These are phyloP conservation scores for Kuraishia floccosa DNA, from an alignment of 805 yeast species.

Conservation along the genomic window DNA sequence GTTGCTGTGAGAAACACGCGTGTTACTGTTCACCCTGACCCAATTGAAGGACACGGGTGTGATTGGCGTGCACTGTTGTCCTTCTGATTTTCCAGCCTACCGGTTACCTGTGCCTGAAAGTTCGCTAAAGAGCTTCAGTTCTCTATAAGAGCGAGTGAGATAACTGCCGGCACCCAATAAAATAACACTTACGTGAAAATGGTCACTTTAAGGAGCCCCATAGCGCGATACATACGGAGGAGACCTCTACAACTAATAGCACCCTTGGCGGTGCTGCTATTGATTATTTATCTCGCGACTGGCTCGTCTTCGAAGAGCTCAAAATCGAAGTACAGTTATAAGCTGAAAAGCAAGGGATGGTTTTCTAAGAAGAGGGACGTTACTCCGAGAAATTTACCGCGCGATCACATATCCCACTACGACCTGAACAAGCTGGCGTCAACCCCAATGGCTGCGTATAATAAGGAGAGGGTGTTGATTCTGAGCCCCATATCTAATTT, in stretches of 20 bases:
- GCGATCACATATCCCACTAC: constrained; percentile 71
- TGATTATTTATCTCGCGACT: constrained; percentile 29
- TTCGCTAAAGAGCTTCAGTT: no score
- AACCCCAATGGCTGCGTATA: constrained; percentile 58
- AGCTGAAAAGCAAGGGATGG: constrained; percentile 31
- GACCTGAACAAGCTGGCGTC: constrained; percentile 73
- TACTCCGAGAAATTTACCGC: constrained; percentile 51
- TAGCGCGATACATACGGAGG: constrained; percentile 46
- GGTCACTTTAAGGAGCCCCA: constrained; percentile 1
- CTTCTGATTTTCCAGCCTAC: no score
- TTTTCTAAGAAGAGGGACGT: constrained; percentile 40
- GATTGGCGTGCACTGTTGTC: no score
- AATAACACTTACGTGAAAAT: no score
- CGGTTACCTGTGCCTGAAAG: no score
- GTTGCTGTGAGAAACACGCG: no score
- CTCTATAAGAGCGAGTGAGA: no score
- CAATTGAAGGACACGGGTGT: no score
- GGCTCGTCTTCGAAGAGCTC: constrained; percentile 16
- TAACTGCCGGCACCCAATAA: no score
- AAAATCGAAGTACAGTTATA: constrained; percentile 28
- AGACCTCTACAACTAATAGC: constrained; percentile 37
- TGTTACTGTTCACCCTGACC: no score
- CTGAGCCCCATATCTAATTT: constrained; percentile 88
- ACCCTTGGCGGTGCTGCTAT: constrained; percentile 30
- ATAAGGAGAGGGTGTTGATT: constrained; percentile 75